Evolutionary conservation across 2,329 filamentous ascomycete species (phyloP).

Genomic region (Exophiala phaeomuriformis): DNA sequence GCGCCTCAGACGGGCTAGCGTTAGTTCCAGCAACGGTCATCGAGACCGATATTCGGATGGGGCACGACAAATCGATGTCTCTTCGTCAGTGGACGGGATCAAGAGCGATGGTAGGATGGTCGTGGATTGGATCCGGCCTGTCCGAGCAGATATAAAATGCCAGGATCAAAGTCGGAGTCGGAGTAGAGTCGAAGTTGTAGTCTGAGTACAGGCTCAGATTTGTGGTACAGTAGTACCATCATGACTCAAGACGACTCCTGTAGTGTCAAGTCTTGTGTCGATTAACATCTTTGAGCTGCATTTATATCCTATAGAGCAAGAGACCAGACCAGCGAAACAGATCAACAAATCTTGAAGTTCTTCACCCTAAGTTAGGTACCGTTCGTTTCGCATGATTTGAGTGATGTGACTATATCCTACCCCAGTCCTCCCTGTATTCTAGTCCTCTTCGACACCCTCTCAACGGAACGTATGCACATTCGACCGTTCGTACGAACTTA

Average conservation of each 20-base stretch:
- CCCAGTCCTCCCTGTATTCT: no score
- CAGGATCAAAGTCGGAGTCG: not conserved
- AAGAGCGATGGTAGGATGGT: slow-evolving; percentile 15
- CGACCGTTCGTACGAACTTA: no score
- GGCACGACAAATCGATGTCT: not conserved
- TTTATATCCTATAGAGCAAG: no score
- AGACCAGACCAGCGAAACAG: no score
- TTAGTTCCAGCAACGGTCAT: slow-evolving; percentile 2
- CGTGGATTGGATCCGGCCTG: slow-evolving; percentile 20
- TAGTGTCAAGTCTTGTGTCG: no score
- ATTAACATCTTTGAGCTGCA: no score
- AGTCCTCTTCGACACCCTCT: no score
- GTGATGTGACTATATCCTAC: no score
- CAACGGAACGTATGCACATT: no score
- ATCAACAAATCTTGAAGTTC: no score
- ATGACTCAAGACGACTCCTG: not conserved
- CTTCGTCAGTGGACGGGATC: slow-evolving; percentile 15
- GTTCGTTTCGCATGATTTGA: no score
- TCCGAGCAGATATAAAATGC: not conserved
- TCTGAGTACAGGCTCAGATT: not conserved
- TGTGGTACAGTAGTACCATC: not conserved
- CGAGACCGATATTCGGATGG: slow-evolving; percentile 18
- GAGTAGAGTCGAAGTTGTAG: not conserved
- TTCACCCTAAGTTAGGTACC: no score
- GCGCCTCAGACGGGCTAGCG: not conserved